Base-by-base conservation (phyloP, 305 asterid species). In the Nicotiana rustica region DNA sequence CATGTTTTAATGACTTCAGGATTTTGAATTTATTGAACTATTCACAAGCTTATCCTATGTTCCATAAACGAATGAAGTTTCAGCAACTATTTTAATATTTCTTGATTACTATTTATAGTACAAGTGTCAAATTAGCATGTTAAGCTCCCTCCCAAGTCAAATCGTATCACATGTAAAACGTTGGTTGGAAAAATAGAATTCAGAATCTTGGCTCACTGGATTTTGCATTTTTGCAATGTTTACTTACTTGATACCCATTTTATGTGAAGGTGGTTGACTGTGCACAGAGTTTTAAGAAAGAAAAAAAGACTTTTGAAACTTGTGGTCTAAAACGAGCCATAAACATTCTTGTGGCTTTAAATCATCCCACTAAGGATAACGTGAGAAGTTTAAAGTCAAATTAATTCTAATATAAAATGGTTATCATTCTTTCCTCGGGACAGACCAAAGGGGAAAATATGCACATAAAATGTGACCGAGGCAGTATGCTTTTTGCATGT, bases 211-310 rank as follows among this genome's bases (percentile, higher is more conserved):
- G 79, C 15, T 75, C 64, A 6, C 25, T 0, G 44, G 79, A 60
- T 15, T 75, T 75, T 75, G 41, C 44, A 13, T 75, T 49, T 41
- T 75, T 8, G 47, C 44, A 25, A 25, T 52, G 64, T 75, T 75
- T 49, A 25, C 44, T 13, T 52, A 75, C 29, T 75, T 49, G 64
- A 25, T 25, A 41, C 49, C 12, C 49, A 8, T 41, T 7, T 41
- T 41, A 41, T 41, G 49, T 2, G 12, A 8, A 0, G 49, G 10
- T 41, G 49, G 10, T 41, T 7, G 49, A 41, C 12, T 1, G 12
- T 10, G 49, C 49, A 41, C 10, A 2, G 10, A 7, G 10, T 41
- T 41, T 41, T 41, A 41, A 41, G 49, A 41, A 41, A 7, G 49
- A 41, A 41, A 41, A 2, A 7, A 41, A 33, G 36, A 33, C 36